Evolutionary conservation across 345 rosid species (phyloP).

Genomic region (Nasturtium officinale): DNA sequence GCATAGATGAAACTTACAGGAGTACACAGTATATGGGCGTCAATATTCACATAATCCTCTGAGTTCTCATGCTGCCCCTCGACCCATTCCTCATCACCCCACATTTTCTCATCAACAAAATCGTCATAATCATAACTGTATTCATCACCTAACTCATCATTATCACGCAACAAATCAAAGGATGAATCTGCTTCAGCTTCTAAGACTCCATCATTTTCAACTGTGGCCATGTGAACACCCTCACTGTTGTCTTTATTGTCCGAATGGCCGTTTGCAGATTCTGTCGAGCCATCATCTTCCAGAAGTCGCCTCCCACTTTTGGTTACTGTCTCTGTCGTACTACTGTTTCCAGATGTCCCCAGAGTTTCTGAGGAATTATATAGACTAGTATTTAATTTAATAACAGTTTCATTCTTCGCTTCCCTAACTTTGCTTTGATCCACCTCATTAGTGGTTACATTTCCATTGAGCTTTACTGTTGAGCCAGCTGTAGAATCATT

Average conservation of each 20-base stretch:
- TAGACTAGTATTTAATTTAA: slow-evolving; percentile 45
- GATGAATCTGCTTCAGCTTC: slow-evolving; percentile 93
- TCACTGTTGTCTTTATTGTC: slow-evolving; percentile 51
- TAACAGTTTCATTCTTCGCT: slow-evolving; percentile 44
- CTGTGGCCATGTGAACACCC: slow-evolving; percentile 63
- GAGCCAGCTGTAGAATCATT: slow-evolving; percentile 34
- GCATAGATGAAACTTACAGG: slow-evolving; percentile 69
- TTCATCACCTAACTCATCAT: slow-evolving; percentile 89
- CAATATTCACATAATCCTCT: slow-evolving; percentile 92
- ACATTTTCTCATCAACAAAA: slow-evolving; percentile 79
- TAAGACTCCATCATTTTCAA: slow-evolving; percentile 75
- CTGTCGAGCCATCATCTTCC: slow-evolving; percentile 60
- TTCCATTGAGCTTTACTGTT: slow-evolving; percentile 25
- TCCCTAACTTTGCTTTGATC: slow-evolving; percentile 38
- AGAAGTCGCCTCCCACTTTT: slow-evolving; percentile 76
- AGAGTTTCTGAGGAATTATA: slow-evolving; percentile 47
- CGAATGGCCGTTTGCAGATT: slow-evolving; percentile 52
- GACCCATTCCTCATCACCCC: slow-evolving; percentile 98
- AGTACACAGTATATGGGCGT: slow-evolving; percentile 88
- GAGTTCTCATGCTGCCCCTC: slow-evolving; percentile 80
- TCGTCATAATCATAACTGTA: slow-evolving; percentile 93
- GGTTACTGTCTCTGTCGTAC: slow-evolving; percentile 48
- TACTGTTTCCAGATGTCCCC: slow-evolving; percentile 47
- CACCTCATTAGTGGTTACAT: slow-evolving; percentile 39
- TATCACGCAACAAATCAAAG: slow-evolving; percentile 87